Percentiles rank a stretch among this genome's conserved stretches.
Conservation (phyloP, 257 asterid genomes). For the Nicotiana sylvestris region DNA sequence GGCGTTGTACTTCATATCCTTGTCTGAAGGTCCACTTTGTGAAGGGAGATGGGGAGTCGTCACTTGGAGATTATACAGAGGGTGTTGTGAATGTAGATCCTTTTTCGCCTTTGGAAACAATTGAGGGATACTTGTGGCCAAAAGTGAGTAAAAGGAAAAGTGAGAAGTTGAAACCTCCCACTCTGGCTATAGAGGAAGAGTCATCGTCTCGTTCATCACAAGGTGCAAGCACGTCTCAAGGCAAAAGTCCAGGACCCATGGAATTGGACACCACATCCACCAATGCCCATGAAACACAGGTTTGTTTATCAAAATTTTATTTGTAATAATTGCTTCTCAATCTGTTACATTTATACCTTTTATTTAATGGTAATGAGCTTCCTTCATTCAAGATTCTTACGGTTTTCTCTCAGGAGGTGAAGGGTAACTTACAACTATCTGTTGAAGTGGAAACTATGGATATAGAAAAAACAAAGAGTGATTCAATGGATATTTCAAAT, state of each 20-base stretch:
- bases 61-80: conserved; percentile 45
- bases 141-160: conserved; percentile 41
- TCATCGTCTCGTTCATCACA: conserved; percentile 33
- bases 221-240: conserved; percentile 36
- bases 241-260: conserved; percentile 30
- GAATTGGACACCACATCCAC: conserved; percentile 28
- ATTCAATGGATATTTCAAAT: conserved; percentile 27
- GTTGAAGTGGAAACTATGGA: conserved; percentile 37
- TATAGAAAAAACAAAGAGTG: conserved; percentile 24
- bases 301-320: conserved; percentile 13
- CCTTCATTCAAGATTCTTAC: not conserved
- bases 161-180: conserved; percentile 23
- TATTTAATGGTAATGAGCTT: not conserved
- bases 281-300: conserved; percentile 42
- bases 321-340: not conserved
- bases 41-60: conserved; percentile 52
- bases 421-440: conserved; percentile 25
- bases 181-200: conserved; percentile 27
- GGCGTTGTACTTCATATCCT: conserved; percentile 62
- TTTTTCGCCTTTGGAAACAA: conserved; percentile 58
- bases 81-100: conserved; percentile 79
- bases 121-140: conserved; percentile 64
- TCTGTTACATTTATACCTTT: not conserved
- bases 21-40: conserved; percentile 75
- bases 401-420: conserved; percentile 33